phyloP scores from a whole-genome alignment of 106 monocot species.

The Narthecium ossifragum region DNA sequence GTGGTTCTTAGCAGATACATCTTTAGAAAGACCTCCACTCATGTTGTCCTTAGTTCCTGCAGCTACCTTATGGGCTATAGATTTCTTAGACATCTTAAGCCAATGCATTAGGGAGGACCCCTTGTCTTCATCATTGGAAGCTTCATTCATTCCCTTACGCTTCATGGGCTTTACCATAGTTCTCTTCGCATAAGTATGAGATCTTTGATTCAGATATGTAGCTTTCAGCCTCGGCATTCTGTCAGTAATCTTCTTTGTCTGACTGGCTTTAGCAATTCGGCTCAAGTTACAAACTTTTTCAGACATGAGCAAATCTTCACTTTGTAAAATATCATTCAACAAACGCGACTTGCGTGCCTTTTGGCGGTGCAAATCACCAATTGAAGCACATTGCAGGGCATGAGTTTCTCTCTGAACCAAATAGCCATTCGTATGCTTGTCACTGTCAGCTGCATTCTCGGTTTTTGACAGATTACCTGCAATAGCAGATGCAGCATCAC shows the following conservation, averaged over 20 bases:
- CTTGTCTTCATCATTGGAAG: slow-evolving; percentile 20
- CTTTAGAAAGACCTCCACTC: background rate
- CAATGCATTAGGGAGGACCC: slow-evolving; percentile 35
- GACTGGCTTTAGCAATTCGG: slow-evolving; percentile 5
- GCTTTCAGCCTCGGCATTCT: slow-evolving; percentile 7
- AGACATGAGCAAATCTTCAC: slow-evolving; percentile 7
- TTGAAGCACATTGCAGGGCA: background rate
- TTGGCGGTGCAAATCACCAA: slow-evolving; percentile 10
- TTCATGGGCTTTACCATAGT: background rate
- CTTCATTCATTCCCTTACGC: slow-evolving; percentile 5
- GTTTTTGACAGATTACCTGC: too few relatives aligned
- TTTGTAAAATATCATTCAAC: slow-evolving; percentile 51
- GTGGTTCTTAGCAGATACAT: background rate
- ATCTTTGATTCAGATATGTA: slow-evolving; percentile 3
- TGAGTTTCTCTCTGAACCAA: slow-evolving; percentile 2
- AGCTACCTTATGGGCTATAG: slow-evolving; percentile 11
- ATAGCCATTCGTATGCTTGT: background rate
- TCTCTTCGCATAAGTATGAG: background rate
- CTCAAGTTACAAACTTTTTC: slow-evolving; percentile 2
- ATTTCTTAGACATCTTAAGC: slow-evolving; percentile 31
- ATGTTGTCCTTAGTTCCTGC: background rate
- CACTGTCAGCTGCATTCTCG: slow-evolving; percentile 13
- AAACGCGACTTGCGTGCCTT: slow-evolving; percentile 39
- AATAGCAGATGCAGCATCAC: slow-evolving; percentile 14
- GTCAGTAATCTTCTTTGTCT: background rate